These are phyloP conservation scores for Clavaria fumosa DNA, from an alignment of 768 basidiomycete genomes.

Conservation along the genomic window DNA sequence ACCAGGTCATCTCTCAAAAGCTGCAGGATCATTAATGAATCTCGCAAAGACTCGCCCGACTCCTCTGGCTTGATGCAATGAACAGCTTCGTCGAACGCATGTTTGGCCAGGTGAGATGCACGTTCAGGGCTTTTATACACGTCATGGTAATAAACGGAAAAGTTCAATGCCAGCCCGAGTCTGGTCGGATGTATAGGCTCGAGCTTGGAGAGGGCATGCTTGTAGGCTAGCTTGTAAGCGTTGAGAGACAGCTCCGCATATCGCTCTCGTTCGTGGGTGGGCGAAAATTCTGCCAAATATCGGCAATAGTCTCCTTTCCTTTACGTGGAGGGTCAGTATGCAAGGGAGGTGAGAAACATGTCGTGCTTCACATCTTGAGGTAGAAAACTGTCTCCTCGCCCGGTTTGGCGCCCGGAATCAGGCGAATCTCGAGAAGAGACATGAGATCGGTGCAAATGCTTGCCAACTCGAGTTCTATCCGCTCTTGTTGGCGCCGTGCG, in stretches of 20 bases:
- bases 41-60: slow-evolving; percentile 31
- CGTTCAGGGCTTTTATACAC: slow-evolving; percentile 73
- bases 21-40: slow-evolving; percentile 75
- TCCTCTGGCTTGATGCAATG: slow-evolving; percentile 36
- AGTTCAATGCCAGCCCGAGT: slow-evolving; percentile 79
- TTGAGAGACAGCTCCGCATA: slow-evolving; percentile 66
- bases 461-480: slow-evolving; percentile 64
- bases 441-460: slow-evolving; percentile 72
- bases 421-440: slow-evolving; percentile 40
- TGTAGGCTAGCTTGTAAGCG: slow-evolving; percentile 75
- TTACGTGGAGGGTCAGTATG: slow-evolving; percentile 5
- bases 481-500: slow-evolving; percentile 56
- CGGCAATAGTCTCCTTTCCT: slow-evolving; percentile 88
- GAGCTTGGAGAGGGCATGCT: slow-evolving; percentile 63
- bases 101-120: slow-evolving; percentile 80
- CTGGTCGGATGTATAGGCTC: slow-evolving; percentile 74
- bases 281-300: slow-evolving; percentile 78
- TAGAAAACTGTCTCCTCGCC: slow-evolving; percentile 85
- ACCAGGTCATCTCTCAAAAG: slow-evolving; percentile 74
- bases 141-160: slow-evolving; percentile 88
- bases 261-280: slow-evolving; percentile 47
- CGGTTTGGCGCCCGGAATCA: slow-evolving; percentile 34
- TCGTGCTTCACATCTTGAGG: slow-evolving; percentile 56
- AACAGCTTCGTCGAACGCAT: slow-evolving; percentile 85
- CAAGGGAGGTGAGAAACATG: background rate